A percentile compares a stretch with the other conserved stretches of the same genome.
These are phyloP conservation scores for Gossypium laxum DNA, from an alignment of 441 rosid genomes.

Conservation along the genomic window DNA sequence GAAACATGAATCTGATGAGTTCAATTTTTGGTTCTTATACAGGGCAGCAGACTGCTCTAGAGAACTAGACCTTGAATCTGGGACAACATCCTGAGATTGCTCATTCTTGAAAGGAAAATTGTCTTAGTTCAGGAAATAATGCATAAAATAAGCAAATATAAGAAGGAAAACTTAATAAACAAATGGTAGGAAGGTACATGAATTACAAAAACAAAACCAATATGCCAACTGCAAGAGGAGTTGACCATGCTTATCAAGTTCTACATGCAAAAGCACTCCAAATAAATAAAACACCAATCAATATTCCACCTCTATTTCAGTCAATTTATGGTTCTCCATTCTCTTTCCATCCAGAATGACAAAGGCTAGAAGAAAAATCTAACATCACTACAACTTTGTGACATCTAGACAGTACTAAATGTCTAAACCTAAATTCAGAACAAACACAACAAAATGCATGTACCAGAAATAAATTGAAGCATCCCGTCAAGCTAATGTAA, in stretches of 20 bases:
- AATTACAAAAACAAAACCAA: background rate
- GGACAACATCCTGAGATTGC: constrained; percentile 23
- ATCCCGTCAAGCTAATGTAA: background rate
- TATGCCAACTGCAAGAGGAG: background rate
- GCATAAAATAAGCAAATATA: background rate
- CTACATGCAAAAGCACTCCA: constrained; percentile 1
- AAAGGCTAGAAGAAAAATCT: background rate
- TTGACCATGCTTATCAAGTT: background rate
- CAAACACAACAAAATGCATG: background rate
- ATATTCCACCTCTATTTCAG: background rate
- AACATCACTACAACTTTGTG: background rate
- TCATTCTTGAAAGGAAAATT: constrained; percentile 22
- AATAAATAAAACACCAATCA: background rate
- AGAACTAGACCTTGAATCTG: constrained; percentile 25
- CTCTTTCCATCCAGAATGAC: background rate
- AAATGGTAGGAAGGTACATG: background rate
- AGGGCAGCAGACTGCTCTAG: constrained; percentile 10
- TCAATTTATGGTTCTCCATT: background rate
- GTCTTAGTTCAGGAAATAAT: constrained; percentile 15
- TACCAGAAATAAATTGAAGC: background rate
- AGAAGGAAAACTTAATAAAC: background rate
- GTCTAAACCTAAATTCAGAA: background rate
- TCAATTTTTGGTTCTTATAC: constrained; percentile 20
- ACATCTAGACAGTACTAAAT: background rate
- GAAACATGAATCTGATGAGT: constrained; percentile 19